Base-by-base conservation (phyloP, 2,329 filamentous ascomycete species). In the Colletotrichum sp. region DNA sequence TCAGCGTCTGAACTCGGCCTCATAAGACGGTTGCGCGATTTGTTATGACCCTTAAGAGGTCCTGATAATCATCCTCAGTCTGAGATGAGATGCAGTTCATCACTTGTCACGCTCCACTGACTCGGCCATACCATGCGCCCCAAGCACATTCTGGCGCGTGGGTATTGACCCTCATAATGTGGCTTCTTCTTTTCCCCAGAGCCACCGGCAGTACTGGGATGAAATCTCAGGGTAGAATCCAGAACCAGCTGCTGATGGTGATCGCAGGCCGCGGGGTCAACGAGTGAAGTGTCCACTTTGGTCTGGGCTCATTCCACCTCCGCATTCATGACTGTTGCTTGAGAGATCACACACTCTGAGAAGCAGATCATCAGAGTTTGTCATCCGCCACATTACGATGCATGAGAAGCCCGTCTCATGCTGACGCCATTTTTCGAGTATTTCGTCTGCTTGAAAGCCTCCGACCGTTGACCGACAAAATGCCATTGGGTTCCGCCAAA, bases 81-180 rank as follows among this genome's bases (percentile, higher is more conserved):
- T 52, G 43, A 52, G 43, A 52, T 52, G 43, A 1, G 43, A 52
- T 52, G 43, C 10, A 21, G 43, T 52, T 21, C 43, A 52, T 52
- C 43, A 52, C 43, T 52, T 52, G 43, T 52, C 43, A 52, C 13
- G 43, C 43, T 52, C 4, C n/a, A 52, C 43, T 52, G 43, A 52
- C 43, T 52, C 10, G n/a, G 43, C 43, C 0, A 52, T 0, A 13
- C 43, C 43, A 52, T 52, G n/a, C 43, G 10, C 43, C 3, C 10
- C 43, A 52, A 52, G 43, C 43, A 21, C 0, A 21, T 52, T 52
- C n/a, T 52, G n/a, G 43, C n/a, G n/a, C 43, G n/a, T 8, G 38
- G 38, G 38, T 0, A 0, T 5, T 0, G 18, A 48, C 18, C 38
- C 38, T 52, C 0, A 1, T 52, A 52, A 52, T 21, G 43, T 52